A percentile compares a stretch with the other conserved stretches of the same genome.
Conservation (phyloP, 352 stramenopile species). For the Phytophthora palmivora region DNA sequence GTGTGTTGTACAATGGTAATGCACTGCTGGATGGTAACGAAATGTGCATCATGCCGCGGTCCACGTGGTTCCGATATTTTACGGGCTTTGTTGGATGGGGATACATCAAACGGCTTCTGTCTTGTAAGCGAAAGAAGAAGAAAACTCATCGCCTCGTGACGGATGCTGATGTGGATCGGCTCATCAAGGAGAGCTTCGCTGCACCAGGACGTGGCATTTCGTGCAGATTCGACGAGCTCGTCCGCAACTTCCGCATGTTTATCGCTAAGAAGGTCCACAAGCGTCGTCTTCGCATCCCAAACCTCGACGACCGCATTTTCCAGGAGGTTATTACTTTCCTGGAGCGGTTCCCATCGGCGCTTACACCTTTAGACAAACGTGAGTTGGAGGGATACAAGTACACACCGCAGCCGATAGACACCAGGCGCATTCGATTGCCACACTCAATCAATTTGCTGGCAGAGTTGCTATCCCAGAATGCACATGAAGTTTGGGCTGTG, state of each 20-base stretch:
- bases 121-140: slow-evolving; percentile 53
- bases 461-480: slow-evolving; percentile 78
- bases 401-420: slow-evolving; percentile 69
- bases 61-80: slow-evolving; percentile 70
- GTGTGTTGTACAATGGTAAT: slow-evolving; percentile 79
- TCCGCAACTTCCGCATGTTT: slow-evolving; percentile 85
- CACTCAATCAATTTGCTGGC: slow-evolving; percentile 68
- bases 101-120: slow-evolving; percentile 49
- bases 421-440: slow-evolving; percentile 62
- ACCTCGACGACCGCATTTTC: slow-evolving; percentile 77
- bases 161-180: slow-evolving; percentile 67
- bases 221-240: slow-evolving; percentile 82
- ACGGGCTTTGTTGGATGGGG: slow-evolving; percentile 58
- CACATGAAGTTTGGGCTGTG: slow-evolving; percentile 85
- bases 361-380: slow-evolving; percentile 77
- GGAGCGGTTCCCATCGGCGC: slow-evolving; percentile 72
- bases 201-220: slow-evolving; percentile 72
- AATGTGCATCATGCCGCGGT: slow-evolving; percentile 60
- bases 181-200: slow-evolving; percentile 69
- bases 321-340: slow-evolving; percentile 79
- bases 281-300: slow-evolving; percentile 54
- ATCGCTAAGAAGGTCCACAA: slow-evolving; percentile 82
- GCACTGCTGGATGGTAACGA: slow-evolving; percentile 74
- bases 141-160: slow-evolving; percentile 60
- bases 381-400: slow-evolving; percentile 87